phyloP scores from a whole-genome alignment of 75 land plant genomes.

The Selaginella tamariscina region DNA sequence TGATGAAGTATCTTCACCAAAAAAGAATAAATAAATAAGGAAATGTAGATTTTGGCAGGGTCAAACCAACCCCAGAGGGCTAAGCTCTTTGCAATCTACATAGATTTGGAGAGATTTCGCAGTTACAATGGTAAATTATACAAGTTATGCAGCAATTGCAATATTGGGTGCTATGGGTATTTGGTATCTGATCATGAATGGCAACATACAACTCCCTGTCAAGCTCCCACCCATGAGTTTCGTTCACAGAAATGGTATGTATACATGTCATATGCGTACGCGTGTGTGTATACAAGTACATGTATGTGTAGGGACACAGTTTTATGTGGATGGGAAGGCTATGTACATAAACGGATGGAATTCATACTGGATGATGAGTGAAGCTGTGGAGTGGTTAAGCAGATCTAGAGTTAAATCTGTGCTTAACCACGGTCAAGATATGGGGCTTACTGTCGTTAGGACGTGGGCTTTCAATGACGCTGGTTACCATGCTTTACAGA shows the following conservation, averaged over 20 bases:
- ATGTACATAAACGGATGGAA: constrained; percentile 88
- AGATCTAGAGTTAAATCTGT: constrained; percentile 38
- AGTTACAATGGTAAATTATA: constrained; percentile 5
- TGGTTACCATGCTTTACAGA: constrained; percentile 49
- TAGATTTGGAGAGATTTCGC: too few relatives aligned
- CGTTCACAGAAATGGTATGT: constrained; percentile 57
- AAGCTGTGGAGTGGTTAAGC: constrained; percentile 36
- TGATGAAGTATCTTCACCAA: too few relatives aligned
- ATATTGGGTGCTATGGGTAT: neutral
- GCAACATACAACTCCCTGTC: constrained; percentile 3
- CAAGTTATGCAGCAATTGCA: constrained; percentile 4
- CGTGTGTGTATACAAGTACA: too few relatives aligned
- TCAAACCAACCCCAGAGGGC: too few relatives aligned
- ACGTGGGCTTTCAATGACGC: constrained; percentile 94
- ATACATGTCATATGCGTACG: too few relatives aligned
- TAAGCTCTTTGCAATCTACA: too few relatives aligned
- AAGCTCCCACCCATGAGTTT: constrained; percentile 31
- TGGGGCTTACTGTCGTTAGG: constrained; percentile 78
- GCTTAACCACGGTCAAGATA: constrained; percentile 36
- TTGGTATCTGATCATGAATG: neutral
- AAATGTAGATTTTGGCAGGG: too few relatives aligned
- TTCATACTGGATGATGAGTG: constrained; percentile 81
- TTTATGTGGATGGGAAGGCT: constrained; percentile 41
- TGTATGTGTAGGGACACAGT: too few relatives aligned
- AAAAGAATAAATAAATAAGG: too few relatives aligned